Percentiles rank a stretch among this genome's conserved stretches.
Conservation (phyloP, 176 grass and related monocot species). For the Lolium perenne region DNA sequence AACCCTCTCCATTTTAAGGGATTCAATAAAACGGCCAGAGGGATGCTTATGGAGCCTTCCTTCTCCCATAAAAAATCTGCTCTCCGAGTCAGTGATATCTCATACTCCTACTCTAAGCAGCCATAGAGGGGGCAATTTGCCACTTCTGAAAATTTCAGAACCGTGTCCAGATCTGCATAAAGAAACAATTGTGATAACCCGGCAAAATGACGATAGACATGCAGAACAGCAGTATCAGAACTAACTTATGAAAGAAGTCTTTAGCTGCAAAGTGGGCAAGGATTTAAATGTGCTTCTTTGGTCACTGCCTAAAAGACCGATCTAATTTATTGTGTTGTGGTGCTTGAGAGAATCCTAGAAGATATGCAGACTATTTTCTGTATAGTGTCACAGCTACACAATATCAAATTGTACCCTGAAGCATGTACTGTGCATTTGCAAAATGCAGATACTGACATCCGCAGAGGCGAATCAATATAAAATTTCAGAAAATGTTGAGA, state of each 20-base stretch:
- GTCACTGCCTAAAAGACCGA: not conserved
- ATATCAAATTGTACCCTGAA: not conserved
- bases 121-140: not conserved
- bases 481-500: not conserved
- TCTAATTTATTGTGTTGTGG: not conserved
- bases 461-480: too few species aligned
- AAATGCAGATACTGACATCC: not conserved
- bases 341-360: slow-evolving; percentile 32
- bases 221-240: slow-evolving; percentile 24
- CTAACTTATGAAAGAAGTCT: slow-evolving; percentile 2
- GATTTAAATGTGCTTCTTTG: slow-evolving; percentile 14
- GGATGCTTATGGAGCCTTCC: slow-evolving; percentile 58
- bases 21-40: slow-evolving; percentile 75
- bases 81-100: slow-evolving; percentile 18
- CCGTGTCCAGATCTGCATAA: slow-evolving; percentile 34
- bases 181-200: not conserved
- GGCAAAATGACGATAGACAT: not conserved
- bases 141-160: slow-evolving; percentile 23
- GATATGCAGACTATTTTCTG: not conserved
- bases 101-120: slow-evolving; percentile 21
- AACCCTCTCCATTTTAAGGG: slow-evolving; percentile 85
- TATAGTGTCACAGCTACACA: not conserved
- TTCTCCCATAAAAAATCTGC: slow-evolving; percentile 48
- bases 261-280: not conserved
- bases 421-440: not conserved